These are phyloP conservation scores for Kalanchoe fedtschenkoi DNA, from an alignment of 164 flowering plant genomes.

Conservation along the genomic window DNA sequence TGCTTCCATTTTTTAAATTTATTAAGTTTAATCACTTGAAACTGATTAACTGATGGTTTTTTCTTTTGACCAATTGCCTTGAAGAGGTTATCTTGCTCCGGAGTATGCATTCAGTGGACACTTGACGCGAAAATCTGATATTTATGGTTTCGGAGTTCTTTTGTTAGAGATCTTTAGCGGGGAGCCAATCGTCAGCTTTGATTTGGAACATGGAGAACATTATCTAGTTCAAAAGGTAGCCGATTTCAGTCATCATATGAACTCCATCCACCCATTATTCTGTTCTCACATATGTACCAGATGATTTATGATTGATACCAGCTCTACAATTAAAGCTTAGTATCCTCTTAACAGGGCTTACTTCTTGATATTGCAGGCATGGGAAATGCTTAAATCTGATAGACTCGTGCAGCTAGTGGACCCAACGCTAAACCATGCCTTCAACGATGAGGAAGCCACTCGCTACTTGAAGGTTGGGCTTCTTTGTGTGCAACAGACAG, in stretches of 20 bases:
- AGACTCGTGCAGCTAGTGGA: slow-evolving; percentile 32
- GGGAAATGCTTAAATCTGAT: slow-evolving; percentile 34
- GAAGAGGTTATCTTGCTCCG: slow-evolving; percentile 63
- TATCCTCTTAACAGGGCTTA: neutral
- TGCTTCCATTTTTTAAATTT: neutral
- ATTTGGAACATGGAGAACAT: slow-evolving; percentile 34
- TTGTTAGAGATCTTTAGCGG: slow-evolving; percentile 50
- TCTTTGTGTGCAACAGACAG: slow-evolving; percentile 56
- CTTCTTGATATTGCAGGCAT: slow-evolving; percentile 37
- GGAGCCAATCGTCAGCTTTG: slow-evolving; percentile 25
- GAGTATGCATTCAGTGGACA: slow-evolving; percentile 58
- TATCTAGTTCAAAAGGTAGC: slow-evolving; percentile 57
- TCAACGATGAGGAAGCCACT: slow-evolving; percentile 34
- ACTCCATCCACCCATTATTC: too few relatives aligned
- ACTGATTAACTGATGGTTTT: slow-evolving; percentile 8
- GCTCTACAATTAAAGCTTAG: neutral
- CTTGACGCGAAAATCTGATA: slow-evolving; percentile 56
- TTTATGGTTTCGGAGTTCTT: slow-evolving; percentile 59
- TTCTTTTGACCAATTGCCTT: slow-evolving; percentile 4
- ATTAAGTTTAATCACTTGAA: neutral
- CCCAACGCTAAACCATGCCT: slow-evolving; percentile 26
- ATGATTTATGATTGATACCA: neutral
- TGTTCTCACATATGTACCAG: neutral
- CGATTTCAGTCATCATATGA: too few relatives aligned
- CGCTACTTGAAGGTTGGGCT: slow-evolving; percentile 47